phyloP scores from a whole-genome alignment of 306 rosid genomes.

The Malus asiatica region DNA sequence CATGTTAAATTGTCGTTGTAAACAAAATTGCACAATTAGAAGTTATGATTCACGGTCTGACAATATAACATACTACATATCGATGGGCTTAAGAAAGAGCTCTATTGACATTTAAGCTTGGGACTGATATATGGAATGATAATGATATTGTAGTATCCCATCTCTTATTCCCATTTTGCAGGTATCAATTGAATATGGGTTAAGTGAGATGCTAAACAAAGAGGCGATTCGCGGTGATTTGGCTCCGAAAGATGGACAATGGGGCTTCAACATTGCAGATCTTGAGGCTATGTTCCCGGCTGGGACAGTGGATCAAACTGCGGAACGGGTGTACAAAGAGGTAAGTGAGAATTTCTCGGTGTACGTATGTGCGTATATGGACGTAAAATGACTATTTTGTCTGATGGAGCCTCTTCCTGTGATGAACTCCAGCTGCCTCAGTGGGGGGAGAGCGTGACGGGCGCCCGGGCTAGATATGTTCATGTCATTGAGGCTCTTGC shows the following conservation, averaged over 20 bases:
- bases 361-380: neutral
- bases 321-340: conserved; percentile 55
- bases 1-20: neutral
- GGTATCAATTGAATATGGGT: conserved; percentile 80
- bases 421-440: conserved; percentile 53
- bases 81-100: neutral
- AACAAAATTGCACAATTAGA: neutral
- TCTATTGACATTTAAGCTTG: neutral
- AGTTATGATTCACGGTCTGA: neutral
- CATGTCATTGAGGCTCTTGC: conserved; percentile 61
- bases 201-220: conserved; percentile 73
- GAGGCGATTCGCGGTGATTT: conserved; percentile 43
- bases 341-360: conserved; percentile 19
- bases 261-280: conserved; percentile 63
- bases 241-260: conserved; percentile 64
- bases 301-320: conserved; percentile 58
- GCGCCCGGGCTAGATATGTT: conserved; percentile 51
- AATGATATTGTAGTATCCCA: neutral
- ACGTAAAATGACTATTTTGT: neutral
- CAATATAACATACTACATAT: neutral
- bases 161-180: conserved; percentile 16
- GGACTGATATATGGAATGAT: neutral
- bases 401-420: conserved; percentile 8
- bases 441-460: conserved; percentile 48
- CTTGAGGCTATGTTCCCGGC: conserved; percentile 65